Evolutionary conservation across 2,329 filamentous ascomycete species (phyloP), one percentile per base, ranked within the genome.

Genomic region (Tympanopsis confertula): DNA sequence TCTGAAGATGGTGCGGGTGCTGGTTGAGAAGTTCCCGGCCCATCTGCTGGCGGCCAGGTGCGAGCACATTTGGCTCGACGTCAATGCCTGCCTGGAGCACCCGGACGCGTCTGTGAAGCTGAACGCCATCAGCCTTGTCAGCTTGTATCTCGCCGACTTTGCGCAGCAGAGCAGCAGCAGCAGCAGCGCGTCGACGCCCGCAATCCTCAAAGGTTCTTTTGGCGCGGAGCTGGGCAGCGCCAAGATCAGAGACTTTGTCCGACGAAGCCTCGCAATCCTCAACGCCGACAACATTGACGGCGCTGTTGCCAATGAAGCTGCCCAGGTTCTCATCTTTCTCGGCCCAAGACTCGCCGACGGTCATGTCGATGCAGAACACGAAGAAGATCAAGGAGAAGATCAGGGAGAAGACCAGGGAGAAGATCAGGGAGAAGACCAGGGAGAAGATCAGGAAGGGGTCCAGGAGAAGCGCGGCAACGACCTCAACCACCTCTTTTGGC

Each of bases 321-420:
- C 85, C 3, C 82, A 86, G 45, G 86, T 94, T 44, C 65, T 94
- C 24, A 69, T 89, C 26, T 94, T 94, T 65, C 66, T 98, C 0
- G 85, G 79, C 30, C 75, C 69, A 42, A 78, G 63, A 50, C 72
- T 74, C 41, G 69, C 69, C 13, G 70, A 70, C 22, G 84, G 79
- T 44, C 58, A 63, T 2, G 57, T 58, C 5, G 52, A 41, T 40
- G 62, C 50, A 13, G 61, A 57, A 2, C 61, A 63, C 2, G 63
- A 63, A 4, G 63, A 65, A 3, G 61, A 64, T 1, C 58, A 63
- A 2, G 57, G 58, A 5, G 52, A 41, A 40, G 62, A 50, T 13
- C 61, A 57, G 2, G 61, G 63, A 2, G 63, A 63, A 4, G 63
- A 65, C 0, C 62, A 63, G 13, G 61, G 63, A 1, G 65, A 66